Conservation (phyloP, 1,139 yeast species). For the Candida pseudoviswanathii region DNA sequence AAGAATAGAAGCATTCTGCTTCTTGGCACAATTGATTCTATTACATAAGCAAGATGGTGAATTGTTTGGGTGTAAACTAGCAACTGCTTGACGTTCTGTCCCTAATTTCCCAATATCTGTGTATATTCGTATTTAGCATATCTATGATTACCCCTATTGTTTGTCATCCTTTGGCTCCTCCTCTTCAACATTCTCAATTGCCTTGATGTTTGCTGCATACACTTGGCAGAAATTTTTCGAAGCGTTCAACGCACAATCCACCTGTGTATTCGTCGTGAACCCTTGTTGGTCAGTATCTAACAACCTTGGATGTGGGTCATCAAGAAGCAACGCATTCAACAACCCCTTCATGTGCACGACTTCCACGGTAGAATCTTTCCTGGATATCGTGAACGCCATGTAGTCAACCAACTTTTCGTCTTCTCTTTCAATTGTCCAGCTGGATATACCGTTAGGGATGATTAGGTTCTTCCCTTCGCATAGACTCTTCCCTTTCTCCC, state of each 20-base stretch:
- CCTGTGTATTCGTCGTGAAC: constrained; percentile 28
- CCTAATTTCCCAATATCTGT: neutral
- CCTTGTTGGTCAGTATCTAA: constrained; percentile 16
- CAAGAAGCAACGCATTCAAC: constrained; percentile 20
- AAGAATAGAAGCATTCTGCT: no score
- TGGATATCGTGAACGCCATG: constrained; percentile 31
- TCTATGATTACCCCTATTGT: neutral
- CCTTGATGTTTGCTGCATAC: constrained; percentile 18
- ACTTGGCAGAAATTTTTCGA: constrained; percentile 28
- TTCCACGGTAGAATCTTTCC: constrained; percentile 34
- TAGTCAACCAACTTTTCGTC: constrained; percentile 26
- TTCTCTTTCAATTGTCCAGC: constrained; percentile 25
- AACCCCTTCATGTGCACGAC: constrained; percentile 32
- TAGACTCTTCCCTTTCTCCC: constrained; percentile 27
- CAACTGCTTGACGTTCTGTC: no score
- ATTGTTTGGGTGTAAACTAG: no score
- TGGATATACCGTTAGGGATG: constrained; percentile 40
- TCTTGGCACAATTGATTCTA: no score
- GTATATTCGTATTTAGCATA: neutral
- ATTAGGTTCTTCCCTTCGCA: constrained; percentile 30
- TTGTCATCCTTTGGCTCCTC: neutral
- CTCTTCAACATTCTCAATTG: neutral
- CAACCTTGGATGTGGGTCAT: neutral
- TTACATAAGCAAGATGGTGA: no score
- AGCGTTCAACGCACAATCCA: constrained; percentile 32